Base-by-base conservation (phyloP, 345 rosid genomes). In the Murraya koenigii region DNA sequence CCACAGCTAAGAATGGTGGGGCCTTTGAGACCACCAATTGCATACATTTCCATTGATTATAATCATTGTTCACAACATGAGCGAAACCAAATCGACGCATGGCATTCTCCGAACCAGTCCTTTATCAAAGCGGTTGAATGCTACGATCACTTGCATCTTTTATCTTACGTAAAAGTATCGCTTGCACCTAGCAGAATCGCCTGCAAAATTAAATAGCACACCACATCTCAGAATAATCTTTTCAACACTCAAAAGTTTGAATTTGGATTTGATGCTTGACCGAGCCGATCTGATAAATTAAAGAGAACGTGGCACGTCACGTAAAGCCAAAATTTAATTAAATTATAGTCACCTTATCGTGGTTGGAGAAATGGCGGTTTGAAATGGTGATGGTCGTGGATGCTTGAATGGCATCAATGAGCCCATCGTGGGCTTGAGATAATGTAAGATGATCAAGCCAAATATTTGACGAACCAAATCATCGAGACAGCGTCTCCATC, bases 1-100 rank as follows among this genome's bases (percentile, higher is more conserved):
- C 94, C 97, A 72, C 91, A 90, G 85, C 95, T 89, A 69, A 93
- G 75, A 63, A 91, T 86, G 47, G 91, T 93, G 1, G 97, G 97
- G 47, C 78, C 38, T 66, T 76, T 59, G 83, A 92, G 87, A 25
- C 97, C 97, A 89, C 49, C 17, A 44, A 44, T 44, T 44, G 49
- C 49, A 44, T 44, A 44, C 49, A 44, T 44, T 44, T 44, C 17
- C 17, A 44, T 39, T 92, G 94, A 69, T 91, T 90, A 67, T 90
- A 90, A 77, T 92, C 94, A 80, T 92, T 92, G 77, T 92, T 92
- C 59, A 92, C 97, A 17, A 92, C 93, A 7, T 33, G 69, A 3
- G 9, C 8, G 26, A 65, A 20, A 2, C 69, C 69, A 11, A 33
- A 65, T 35, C 69, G 9, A 39, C 41, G 2, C 38, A 2, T 7